Percentiles rank a stretch among this genome's conserved stretches.
phyloP scores from a whole-genome alignment of 768 basidiomycete species.

The Clitopilus passeckerianus region DNA sequence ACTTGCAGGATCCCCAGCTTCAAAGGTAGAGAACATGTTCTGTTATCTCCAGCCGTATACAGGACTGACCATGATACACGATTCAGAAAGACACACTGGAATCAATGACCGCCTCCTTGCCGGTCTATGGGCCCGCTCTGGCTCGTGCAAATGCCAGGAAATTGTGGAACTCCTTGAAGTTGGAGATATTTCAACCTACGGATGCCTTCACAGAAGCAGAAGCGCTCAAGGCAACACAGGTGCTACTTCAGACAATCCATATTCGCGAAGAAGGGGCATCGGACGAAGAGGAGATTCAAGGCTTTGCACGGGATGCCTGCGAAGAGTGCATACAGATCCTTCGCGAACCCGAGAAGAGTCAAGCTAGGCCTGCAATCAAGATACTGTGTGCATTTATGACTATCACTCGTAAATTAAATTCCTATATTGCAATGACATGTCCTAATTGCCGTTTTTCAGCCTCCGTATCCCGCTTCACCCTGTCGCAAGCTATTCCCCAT shows the following conservation, averaged over 20 bases:
- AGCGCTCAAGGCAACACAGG: slow-evolving; percentile 67
- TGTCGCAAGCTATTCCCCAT: slow-evolving; percentile 68
- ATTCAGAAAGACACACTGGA: slow-evolving; percentile 81
- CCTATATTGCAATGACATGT: slow-evolving; percentile 1
- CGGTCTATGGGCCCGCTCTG: slow-evolving; percentile 71
- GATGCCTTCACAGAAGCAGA: slow-evolving; percentile 70
- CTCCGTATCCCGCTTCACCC: slow-evolving; percentile 59
- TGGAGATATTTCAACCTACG: slow-evolving; percentile 96
- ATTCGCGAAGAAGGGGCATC: slow-evolving; percentile 33
- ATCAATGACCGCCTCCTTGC: slow-evolving; percentile 72
- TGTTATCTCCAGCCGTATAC: slow-evolving; percentile 3
- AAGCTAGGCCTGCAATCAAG: slow-evolving; percentile 84
- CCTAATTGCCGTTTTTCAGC: slow-evolving; percentile 33
- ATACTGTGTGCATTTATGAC: slow-evolving; percentile 72
- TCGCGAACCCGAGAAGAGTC: slow-evolving; percentile 89
- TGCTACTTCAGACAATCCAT: slow-evolving; percentile 74
- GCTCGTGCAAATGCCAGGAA: slow-evolving; percentile 63
- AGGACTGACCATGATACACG: background rate
- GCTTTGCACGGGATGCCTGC: slow-evolving; percentile 69
- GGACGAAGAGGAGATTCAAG: slow-evolving; percentile 37
- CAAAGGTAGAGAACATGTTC: slow-evolving; percentile 53
- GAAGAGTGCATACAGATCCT: slow-evolving; percentile 78
- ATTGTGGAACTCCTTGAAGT: slow-evolving; percentile 87
- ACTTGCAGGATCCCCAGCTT: slow-evolving; percentile 69
- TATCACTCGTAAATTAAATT: slow-evolving; percentile 62